Percentiles rank a stretch among this genome's conserved stretches.
Evolutionary conservation across 371 early-diverging fungal species (phyloP).

Genomic region (Mucor saturninus): DNA sequence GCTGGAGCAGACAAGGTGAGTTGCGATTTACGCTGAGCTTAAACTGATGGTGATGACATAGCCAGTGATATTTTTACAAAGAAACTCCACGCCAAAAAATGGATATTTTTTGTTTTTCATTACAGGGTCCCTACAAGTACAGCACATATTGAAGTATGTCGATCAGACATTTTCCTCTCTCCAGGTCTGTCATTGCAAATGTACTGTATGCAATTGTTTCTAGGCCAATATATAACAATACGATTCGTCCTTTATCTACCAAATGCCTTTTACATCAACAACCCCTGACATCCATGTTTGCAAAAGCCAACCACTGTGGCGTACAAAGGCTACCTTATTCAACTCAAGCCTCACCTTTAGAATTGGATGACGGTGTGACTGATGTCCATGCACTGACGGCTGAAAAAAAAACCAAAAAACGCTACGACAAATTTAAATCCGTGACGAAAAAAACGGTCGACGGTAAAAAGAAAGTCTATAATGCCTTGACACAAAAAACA

Average conservation of each 20-base stretch:
- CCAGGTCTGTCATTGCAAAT: conserved; percentile 26
- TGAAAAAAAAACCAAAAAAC: not conserved
- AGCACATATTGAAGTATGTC: conserved; percentile 8
- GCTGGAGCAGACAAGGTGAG: no score
- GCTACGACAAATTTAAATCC: conserved; percentile 2
- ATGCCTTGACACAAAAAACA: conserved; percentile 14
- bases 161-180: conserved; percentile 12
- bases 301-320: conserved; percentile 4
- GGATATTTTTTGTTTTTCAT: not conserved
- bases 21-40: no score
- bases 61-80: no score
- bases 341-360: conserved; percentile 1
- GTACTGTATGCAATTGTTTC: conserved; percentile 25
- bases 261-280: conserved; percentile 3
- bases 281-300: conserved; percentile 8
- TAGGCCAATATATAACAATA: conserved; percentile 10
- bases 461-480: conserved; percentile 8
- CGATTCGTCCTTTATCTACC: not conserved
- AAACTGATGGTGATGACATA: no score
- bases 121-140: conserved; percentile 7
- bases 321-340: conserved; percentile 9
- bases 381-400: not conserved
- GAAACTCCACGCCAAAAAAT: no score
- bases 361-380: not conserved
- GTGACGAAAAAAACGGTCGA: conserved; percentile 3